These are phyloP conservation scores for Panicum hallii DNA, from an alignment of 202 grass and related monocot species.

Conservation along the genomic window DNA sequence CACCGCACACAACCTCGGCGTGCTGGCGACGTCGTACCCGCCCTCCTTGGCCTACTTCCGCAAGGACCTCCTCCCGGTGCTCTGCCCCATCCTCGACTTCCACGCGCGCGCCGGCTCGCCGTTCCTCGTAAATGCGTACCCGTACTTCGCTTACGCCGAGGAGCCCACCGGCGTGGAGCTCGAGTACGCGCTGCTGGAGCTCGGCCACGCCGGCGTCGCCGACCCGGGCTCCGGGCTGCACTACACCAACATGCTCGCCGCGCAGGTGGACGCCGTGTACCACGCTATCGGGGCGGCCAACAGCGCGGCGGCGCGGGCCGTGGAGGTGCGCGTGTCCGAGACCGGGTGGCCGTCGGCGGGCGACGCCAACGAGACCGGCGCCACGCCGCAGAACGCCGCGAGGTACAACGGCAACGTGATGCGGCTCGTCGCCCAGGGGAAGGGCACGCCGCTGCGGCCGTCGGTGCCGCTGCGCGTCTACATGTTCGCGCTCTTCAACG, in stretches of 20 bases:
- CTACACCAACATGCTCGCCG: constrained; percentile 70
- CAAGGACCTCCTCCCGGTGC: constrained; percentile 66
- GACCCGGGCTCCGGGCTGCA: constrained; percentile 56
- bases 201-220: constrained; percentile 49
- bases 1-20: constrained; percentile 70
- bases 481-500: constrained; percentile 82
- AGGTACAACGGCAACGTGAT: constrained; percentile 80
- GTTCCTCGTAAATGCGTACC: constrained; percentile 80
- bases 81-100: constrained; percentile 74
- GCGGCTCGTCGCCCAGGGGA: constrained; percentile 60
- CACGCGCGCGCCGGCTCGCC: constrained; percentile 64
- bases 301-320: constrained; percentile 46
- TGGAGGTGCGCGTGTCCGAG: constrained; percentile 77
- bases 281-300: constrained; percentile 68
- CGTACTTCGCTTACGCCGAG: constrained; percentile 71
- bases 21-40: constrained; percentile 69
- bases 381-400: constrained; percentile 58
- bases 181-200: constrained; percentile 63
- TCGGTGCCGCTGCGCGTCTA: constrained; percentile 53
- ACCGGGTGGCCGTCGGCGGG: constrained; percentile 80
- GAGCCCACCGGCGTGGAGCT: constrained; percentile 62
- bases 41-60: constrained; percentile 67
- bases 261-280: constrained; percentile 75
- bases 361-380: constrained; percentile 63
- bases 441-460: constrained; percentile 71